Conservation (phyloP, 78 protist genomes). For the Protostelium mycophagum region DNA sequence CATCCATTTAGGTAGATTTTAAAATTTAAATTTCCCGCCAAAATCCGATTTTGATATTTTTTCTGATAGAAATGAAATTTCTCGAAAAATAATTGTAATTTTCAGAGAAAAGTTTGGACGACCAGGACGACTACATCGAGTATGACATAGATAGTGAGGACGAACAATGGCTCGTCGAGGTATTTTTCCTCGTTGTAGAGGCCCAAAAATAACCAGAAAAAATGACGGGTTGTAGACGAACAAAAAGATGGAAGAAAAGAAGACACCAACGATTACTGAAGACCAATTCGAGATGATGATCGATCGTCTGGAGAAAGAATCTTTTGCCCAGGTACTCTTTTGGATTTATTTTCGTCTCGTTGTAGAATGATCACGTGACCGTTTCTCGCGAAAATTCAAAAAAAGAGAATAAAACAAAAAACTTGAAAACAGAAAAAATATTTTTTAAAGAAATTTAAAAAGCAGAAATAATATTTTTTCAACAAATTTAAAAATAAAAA, state of each 20-base stretch:
- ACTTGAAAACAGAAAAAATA: background rate
- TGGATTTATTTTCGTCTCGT: background rate
- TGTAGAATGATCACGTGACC: background rate
- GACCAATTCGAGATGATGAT: constrained; percentile 56
- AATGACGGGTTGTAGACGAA: background rate
- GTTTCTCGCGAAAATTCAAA: background rate
- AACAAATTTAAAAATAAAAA: constrained; percentile 24
- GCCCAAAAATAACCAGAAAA: background rate
- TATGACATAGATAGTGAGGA: constrained; percentile 67
- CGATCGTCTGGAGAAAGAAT: constrained; percentile 63
- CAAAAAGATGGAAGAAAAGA: background rate
- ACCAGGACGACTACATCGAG: constrained; percentile 15
- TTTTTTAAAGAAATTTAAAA: constrained; percentile 14
- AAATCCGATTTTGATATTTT: too few species aligned
- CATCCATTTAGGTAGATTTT: background rate
- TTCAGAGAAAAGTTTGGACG: constrained; percentile 13
- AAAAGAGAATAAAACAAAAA: background rate
- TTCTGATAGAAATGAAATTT: too few species aligned
- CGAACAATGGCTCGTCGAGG: constrained; percentile 25
- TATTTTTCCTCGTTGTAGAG: background rate
- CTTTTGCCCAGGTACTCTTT: constrained; percentile 37
- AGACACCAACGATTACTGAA: constrained; percentile 8
- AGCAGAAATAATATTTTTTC: constrained; percentile 41
- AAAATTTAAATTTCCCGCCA: too few species aligned
- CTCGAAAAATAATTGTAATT: too few species aligned